Base-by-base conservation (phyloP, 2,329 filamentous ascomycete genomes). In the Ophiosphaerella herpotricha region DNA sequence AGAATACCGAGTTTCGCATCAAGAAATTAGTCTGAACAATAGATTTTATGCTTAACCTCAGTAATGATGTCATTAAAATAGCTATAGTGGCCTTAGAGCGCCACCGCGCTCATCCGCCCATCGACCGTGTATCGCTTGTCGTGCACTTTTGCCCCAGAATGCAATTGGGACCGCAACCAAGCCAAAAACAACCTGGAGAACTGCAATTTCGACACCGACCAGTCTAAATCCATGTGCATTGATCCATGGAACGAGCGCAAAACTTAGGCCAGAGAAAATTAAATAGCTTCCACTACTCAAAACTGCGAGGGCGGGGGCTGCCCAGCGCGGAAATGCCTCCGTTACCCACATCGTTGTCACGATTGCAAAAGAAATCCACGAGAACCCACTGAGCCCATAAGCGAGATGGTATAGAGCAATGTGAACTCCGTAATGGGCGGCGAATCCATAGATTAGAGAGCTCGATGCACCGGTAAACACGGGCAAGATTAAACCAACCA, bases 151-250 rank as follows among this genome's bases (percentile, higher is more conserved):
- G 0, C 66, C 67, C 64, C 63, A 68, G 37, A 70, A 69, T 1
- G 63, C 65, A 13, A 68, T 55, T 1, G 66, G 67, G 29, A 68
- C 29, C 4, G 58, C 56, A 5, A 69, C 49, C 5, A 68, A 24
- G 2, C 67, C 67, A 13, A 54, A 41, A 1, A 60, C 35, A 16
- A 75, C 46, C 54, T 78, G 53, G 54, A 76, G 48, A 36, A 70
- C 39, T 63, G 69, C 43, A 60, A 74, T 48, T 55, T 77, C 42
- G 57, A 74, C 50, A 40, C 70, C 57, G 37, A 71, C 51, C 47
- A 67, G 32, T 60, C 64, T 48, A 40, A 55, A 67, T 0, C 64
- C 66, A 21, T 70, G 64, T 4, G 57, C 46, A 0, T 39, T 37
- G 9, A 68, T 60, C 66, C 66, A 71, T 1, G 61, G 63, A 1